Conservation (phyloP, 192 early-diverging fungal species). For the Entomortierella lignicola region DNA sequence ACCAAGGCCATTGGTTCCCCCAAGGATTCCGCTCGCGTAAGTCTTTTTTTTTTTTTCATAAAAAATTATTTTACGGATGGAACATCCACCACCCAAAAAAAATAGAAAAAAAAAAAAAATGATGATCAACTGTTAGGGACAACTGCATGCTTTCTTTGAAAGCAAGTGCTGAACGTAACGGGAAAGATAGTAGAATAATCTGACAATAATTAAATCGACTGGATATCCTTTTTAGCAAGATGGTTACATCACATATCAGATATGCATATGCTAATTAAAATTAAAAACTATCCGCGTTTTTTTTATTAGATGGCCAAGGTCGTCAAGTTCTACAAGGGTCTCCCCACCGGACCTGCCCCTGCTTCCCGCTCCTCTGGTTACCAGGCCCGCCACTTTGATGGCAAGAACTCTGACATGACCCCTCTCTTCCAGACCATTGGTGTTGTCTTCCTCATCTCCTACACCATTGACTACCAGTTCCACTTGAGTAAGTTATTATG, state of each 20-base stretch:
- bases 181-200: constrained; percentile 21
- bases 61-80: too few relatives aligned
- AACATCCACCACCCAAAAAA: background rate
- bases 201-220: too few relatives aligned
- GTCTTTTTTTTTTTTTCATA: too few relatives aligned
- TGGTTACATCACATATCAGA: too few relatives aligned
- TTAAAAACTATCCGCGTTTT: too few relatives aligned
- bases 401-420: constrained; percentile 74
- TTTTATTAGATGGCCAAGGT: constrained; percentile 70
- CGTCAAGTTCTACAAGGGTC: constrained; percentile 78
- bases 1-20: constrained; percentile 69
- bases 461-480: constrained; percentile 81
- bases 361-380: constrained; percentile 71
- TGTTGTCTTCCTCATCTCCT: constrained; percentile 66
- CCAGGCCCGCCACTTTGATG: constrained; percentile 78
- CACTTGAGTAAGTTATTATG: constrained; percentile 73
- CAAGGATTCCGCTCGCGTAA: constrained; percentile 63
- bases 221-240: too few relatives aligned
- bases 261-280: too few relatives aligned
- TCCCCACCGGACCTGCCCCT: constrained; percentile 76
- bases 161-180: constrained; percentile 20
- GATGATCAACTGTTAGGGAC: constrained; percentile 21
- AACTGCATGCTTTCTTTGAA: constrained; percentile 6
- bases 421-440: constrained; percentile 74
- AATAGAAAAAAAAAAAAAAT: background rate